These are phyloP conservation scores for carrot (Daucus carota) DNA, from an alignment of 129 eudicot genomes.

Conservation along the genomic window DNA sequence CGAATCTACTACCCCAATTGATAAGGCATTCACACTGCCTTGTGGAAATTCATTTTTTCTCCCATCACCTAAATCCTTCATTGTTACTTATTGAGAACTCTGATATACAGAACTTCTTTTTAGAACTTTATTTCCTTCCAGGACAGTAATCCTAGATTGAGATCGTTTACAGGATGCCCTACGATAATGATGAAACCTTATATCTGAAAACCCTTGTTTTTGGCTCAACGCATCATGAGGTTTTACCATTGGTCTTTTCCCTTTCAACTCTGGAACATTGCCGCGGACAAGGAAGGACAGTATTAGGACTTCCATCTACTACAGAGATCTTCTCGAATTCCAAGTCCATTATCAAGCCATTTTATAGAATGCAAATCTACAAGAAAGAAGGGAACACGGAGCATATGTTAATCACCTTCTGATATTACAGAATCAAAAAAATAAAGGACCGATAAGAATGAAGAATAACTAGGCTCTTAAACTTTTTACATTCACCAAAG, in stretches of 20 bases:
- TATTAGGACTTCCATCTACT: slow-evolving; percentile 76
- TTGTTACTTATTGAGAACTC: slow-evolving; percentile 53
- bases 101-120: slow-evolving; percentile 78
- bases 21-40: slow-evolving; percentile 30
- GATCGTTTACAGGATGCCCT: slow-evolving; percentile 65
- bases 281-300: slow-evolving; percentile 59
- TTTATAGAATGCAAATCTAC: slow-evolving; percentile 32
- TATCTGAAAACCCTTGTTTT: slow-evolving; percentile 43
- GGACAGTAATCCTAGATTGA: slow-evolving; percentile 23
- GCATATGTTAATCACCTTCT: not conserved
- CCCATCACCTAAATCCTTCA: slow-evolving; percentile 32
- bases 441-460: not conserved
- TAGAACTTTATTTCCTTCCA: slow-evolving; percentile 26
- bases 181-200: slow-evolving; percentile 50
- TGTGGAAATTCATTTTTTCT: slow-evolving; percentile 63
- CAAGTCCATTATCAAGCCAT: slow-evolving; percentile 55
- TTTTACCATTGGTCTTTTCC: slow-evolving; percentile 35
- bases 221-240: slow-evolving; percentile 26
- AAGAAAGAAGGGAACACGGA: slow-evolving; percentile 1
- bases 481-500: not conserved
- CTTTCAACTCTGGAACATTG: slow-evolving; percentile 32
- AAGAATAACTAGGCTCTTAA: not conserved
- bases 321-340: slow-evolving; percentile 82
- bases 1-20: slow-evolving; percentile 65
- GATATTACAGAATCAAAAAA: not conserved